A percentile compares a stretch with the other conserved stretches of the same genome.
phyloP scores from a whole-genome alignment of 805 yeast species.

The Ogataea thermomethanolica region DNA sequence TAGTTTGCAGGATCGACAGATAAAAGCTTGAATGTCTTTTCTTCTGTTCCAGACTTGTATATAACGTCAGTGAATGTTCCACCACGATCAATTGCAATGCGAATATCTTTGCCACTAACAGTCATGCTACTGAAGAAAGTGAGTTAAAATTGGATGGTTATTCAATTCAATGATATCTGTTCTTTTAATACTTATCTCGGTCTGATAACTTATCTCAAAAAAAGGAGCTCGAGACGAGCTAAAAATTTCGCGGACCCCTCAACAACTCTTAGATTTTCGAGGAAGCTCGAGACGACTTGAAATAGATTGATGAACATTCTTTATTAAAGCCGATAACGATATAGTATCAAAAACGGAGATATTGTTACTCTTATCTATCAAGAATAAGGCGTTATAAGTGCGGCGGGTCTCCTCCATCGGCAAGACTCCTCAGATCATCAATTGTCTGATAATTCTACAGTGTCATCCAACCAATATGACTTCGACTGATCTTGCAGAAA shows the following conservation, averaged over 20 bases:
- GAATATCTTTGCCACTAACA: not conserved
- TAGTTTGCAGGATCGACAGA: slow-evolving; percentile 28
- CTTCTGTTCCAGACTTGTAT: slow-evolving; percentile 1
- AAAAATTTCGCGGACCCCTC: too few species aligned
- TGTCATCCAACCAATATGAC: not conserved
- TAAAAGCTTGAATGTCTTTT: slow-evolving; percentile 27
- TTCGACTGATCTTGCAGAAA: slow-evolving; percentile 3
- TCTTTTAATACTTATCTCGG: too few species aligned
- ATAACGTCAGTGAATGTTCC: slow-evolving; percentile 34
- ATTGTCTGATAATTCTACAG: not conserved
- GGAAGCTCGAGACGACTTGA: too few species aligned
- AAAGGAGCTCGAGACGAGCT: too few species aligned
- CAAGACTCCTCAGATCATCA: not conserved
- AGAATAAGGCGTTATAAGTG: not conserved
- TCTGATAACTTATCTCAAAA: too few species aligned
- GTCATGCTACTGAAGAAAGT: not conserved
- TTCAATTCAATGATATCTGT: not conserved
- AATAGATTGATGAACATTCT: too few species aligned
- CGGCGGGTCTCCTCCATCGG: not conserved
- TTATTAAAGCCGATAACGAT: too few species aligned
- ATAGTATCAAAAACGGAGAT: too few species aligned
- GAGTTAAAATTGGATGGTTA: not conserved
- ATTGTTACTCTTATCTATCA: too few species aligned
- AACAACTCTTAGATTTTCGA: too few species aligned
- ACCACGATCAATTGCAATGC: slow-evolving; percentile 29